These are phyloP conservation scores for Arthrobotrys megalospora DNA, from an alignment of 2,329 filamentous ascomycete species.

Conservation along the genomic window DNA sequence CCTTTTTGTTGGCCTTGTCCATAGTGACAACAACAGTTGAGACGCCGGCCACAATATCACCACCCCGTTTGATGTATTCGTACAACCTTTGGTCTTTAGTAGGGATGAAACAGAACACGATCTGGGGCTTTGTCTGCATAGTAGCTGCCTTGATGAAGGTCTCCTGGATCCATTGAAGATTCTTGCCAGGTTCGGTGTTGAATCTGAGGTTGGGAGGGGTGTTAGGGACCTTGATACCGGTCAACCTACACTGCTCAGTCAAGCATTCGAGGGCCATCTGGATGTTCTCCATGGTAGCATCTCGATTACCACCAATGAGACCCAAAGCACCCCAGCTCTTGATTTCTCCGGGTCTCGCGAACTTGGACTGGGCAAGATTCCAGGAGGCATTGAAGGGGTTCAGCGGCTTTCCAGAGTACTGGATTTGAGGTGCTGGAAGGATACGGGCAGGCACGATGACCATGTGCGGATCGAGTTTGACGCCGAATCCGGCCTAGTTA, in stretches of 20 bases:
- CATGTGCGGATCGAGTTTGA: constrained; percentile 75
- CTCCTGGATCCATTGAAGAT: constrained; percentile 44
- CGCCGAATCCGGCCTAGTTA: constrained; percentile 73
- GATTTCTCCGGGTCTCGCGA: constrained; percentile 72
- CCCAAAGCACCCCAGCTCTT: constrained; percentile 69
- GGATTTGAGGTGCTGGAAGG: constrained; percentile 74
- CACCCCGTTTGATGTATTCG: constrained; percentile 77
- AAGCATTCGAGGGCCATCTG: constrained; percentile 23
- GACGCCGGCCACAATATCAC: constrained; percentile 77
- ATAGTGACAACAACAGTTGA: constrained; percentile 73
- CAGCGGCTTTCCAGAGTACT: constrained; percentile 71
- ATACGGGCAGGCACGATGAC: constrained; percentile 82
- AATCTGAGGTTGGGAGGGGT: constrained; percentile 29
- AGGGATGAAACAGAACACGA: constrained; percentile 76
- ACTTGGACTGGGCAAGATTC: constrained; percentile 77
- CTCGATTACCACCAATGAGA: constrained; percentile 43
- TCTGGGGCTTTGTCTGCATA: constrained; percentile 49
- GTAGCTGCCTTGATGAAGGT: constrained; percentile 18
- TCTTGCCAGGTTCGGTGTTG: constrained; percentile 4
- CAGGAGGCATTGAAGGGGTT: constrained; percentile 74
- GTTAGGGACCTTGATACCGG: constrained; percentile 41
- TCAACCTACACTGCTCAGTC: constrained; percentile 47
- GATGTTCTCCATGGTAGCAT: constrained; percentile 34
- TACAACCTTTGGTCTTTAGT: constrained; percentile 74
- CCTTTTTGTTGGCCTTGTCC: constrained; percentile 64